A percentile compares a stretch with the other conserved stretches of the same genome.
These are phyloP conservation scores for Neurospora pannonica DNA, from an alignment of 495 filamentous ascomycete genomes.

Conservation along the genomic window DNA sequence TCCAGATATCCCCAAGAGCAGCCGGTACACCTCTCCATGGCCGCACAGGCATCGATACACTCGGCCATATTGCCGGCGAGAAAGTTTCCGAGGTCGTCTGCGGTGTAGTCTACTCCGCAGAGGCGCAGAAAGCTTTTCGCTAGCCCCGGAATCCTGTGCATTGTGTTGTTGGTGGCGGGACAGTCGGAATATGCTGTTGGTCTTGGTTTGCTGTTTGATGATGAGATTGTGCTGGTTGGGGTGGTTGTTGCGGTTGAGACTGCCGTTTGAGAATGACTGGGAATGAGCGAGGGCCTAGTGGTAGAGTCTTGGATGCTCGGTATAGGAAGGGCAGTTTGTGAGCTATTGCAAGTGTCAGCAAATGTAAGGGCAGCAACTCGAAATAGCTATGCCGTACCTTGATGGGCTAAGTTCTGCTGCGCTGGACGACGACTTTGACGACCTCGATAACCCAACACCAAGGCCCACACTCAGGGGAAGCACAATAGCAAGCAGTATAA, in stretches of 20 bases:
- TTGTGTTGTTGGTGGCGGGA: conserved; percentile 33
- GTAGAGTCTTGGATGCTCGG: not conserved
- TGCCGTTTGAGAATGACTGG: not conserved
- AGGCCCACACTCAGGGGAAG: conserved; percentile 32
- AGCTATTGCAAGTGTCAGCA: not conserved
- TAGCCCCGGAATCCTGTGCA: conserved; percentile 32
- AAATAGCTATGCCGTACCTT: conserved; percentile 12
- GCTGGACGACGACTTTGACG: not conserved
- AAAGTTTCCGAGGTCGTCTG: conserved; percentile 28
- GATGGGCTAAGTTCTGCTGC: not conserved
- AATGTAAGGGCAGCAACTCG: not conserved
- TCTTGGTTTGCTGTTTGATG: conserved; percentile 3
- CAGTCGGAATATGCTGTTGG: conserved; percentile 23
- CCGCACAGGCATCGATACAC: conserved; percentile 38
- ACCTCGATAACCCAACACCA: conserved; percentile 21
- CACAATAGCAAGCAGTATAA: conserved; percentile 20
- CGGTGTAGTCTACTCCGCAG: conserved; percentile 37
- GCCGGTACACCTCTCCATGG: conserved; percentile 29
- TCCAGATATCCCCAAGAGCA: conserved; percentile 33
- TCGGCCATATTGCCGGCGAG: conserved; percentile 30
- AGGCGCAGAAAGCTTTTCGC: conserved; percentile 32
- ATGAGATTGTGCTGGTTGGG: not conserved
- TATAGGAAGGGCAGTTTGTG: not conserved
- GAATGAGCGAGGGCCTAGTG: not conserved
- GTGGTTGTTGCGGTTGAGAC: not conserved